A percentile compares a stretch with the other conserved stretches of the same genome.
Conservation (phyloP, 371 early-diverging fungal species). For the Paraphysoderma sedebokerense region DNA sequence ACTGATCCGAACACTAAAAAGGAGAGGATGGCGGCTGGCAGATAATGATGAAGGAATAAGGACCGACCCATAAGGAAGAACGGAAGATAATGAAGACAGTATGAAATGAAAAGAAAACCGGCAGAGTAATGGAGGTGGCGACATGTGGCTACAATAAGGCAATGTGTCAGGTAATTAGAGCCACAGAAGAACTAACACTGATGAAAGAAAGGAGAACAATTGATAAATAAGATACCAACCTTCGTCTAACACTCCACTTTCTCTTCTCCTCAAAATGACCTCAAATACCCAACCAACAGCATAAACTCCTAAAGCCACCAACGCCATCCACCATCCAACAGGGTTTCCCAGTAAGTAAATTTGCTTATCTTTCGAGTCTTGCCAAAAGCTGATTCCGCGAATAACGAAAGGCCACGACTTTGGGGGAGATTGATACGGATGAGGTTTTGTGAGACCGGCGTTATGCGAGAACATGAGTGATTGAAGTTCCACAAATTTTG, state of each 20-base stretch:
- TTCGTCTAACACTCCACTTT: conserved; percentile 41
- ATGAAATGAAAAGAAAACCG: conserved; percentile 71
- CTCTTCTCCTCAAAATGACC: conserved; percentile 48
- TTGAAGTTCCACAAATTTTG: conserved; percentile 67
- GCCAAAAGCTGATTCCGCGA: conserved; percentile 85
- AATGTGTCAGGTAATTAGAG: conserved; percentile 37
- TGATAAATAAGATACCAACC: conserved; percentile 10
- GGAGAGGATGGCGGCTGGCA: conserved; percentile 69
- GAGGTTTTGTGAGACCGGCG: conserved; percentile 56
- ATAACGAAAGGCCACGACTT: conserved; percentile 66
- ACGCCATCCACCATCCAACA: conserved; percentile 67
- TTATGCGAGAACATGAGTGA: conserved; percentile 66
- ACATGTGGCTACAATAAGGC: conserved; percentile 15
- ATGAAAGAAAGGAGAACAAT: not conserved
- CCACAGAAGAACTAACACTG: not conserved
- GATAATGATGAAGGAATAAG: conserved; percentile 95
- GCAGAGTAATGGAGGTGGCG: conserved; percentile 27
- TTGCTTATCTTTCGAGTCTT: conserved; percentile 33
- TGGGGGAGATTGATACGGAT: conserved; percentile 75
- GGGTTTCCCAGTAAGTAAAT: conserved; percentile 97
- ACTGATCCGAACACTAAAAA: conserved; percentile 31
- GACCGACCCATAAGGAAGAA: conserved; percentile 89
- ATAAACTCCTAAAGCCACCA: conserved; percentile 42
- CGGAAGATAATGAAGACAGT: conserved; percentile 83
- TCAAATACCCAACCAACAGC: conserved; percentile 35